These are phyloP conservation scores for Zarea fungicola DNA, from an alignment of 2,329 filamentous ascomycete species.

Conservation along the genomic window DNA sequence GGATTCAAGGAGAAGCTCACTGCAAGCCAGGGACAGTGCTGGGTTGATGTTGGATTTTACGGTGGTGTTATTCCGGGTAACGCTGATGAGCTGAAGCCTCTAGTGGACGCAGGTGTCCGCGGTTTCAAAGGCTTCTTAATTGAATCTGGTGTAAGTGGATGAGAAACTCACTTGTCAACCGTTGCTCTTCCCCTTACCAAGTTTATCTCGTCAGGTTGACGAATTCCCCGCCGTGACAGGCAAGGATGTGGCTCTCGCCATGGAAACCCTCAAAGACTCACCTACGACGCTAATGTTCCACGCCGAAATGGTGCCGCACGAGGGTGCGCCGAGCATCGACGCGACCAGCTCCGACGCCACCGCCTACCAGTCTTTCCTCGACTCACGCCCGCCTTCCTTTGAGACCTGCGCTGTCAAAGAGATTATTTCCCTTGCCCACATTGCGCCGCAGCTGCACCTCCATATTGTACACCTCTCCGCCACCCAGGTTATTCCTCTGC, in stretches of 20 bases:
- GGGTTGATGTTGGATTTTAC: conserved; percentile 99
- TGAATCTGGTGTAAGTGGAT: conserved; percentile 77
- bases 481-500: conserved; percentile 78
- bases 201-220: conserved; percentile 57
- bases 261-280: conserved; percentile 72
- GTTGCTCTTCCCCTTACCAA: conserved; percentile 14
- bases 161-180: not conserved
- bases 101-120: conserved; percentile 80
- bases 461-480: conserved; percentile 94
- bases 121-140: conserved; percentile 98
- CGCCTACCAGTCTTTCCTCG: conserved; percentile 83
- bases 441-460: conserved; percentile 76
- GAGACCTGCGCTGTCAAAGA: conserved; percentile 88
- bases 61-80: conserved; percentile 93
- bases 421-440: conserved; percentile 73
- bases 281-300: conserved; percentile 98
- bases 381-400: conserved; percentile 81
- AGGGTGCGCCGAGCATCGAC: conserved; percentile 72
- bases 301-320: conserved; percentile 94
- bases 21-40: conserved; percentile 82
- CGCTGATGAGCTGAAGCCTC: conserved; percentile 65
- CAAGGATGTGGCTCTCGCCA: conserved; percentile 70
- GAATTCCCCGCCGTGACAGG: conserved; percentile 92
- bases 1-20: conserved; percentile 80
- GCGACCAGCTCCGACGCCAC: conserved; percentile 67